Percentiles rank a stretch among this genome's conserved stretches.
Evolutionary conservation across 495 filamentous ascomycete genomes (phyloP).

Genomic region (Xylaria castorea): DNA sequence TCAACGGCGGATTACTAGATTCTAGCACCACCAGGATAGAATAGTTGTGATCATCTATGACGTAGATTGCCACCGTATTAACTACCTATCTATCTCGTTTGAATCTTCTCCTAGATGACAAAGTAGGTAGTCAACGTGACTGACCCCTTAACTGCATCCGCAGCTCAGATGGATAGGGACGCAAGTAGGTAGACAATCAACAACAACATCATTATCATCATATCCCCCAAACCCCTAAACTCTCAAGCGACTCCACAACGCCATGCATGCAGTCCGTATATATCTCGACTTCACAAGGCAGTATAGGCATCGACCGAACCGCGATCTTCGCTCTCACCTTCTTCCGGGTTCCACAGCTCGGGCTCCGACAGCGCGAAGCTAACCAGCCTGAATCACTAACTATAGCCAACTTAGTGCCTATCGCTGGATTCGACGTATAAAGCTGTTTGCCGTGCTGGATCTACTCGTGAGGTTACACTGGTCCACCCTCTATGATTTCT

Average conservation of each 20-base stretch:
- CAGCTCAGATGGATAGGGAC: no score
- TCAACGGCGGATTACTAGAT: no score
- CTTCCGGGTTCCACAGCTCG: background rate
- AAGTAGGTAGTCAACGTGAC: background rate
- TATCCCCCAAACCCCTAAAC: background rate
- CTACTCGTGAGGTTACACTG: background rate
- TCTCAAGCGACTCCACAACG: slow-evolving; percentile 14
- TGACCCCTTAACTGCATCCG: background rate
- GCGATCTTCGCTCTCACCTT: background rate
- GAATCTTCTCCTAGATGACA: background rate
- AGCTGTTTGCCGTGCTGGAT: background rate
- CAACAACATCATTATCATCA: background rate
- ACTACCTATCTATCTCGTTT: slow-evolving; percentile 2
- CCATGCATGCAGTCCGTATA: slow-evolving; percentile 12
- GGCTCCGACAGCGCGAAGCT: background rate
- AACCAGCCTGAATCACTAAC: background rate
- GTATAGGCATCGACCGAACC: background rate
- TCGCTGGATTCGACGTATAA: background rate
- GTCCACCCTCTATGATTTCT: slow-evolving; percentile 48
- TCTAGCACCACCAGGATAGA: no score
- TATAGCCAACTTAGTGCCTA: background rate
- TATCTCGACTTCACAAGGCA: background rate
- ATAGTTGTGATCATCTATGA: background rate
- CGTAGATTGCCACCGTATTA: background rate
- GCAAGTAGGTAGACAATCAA: background rate